A percentile compares a stretch with the other conserved stretches of the same genome.
Conservation (phyloP, 1,284 basidiomycete genomes). For the Psilocybe mexicana region DNA sequence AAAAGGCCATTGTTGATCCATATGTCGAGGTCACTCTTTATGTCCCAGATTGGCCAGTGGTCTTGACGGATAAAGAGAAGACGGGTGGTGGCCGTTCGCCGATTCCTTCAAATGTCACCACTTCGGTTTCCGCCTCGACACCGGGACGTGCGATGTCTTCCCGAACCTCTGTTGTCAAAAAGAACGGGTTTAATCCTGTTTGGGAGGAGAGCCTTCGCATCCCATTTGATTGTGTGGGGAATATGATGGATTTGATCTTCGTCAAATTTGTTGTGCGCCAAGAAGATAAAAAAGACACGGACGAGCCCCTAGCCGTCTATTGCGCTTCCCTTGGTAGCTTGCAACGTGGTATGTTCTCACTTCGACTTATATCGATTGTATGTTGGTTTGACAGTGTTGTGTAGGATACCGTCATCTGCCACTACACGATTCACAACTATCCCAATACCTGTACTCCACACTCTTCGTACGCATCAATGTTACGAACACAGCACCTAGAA, state of each 20-base stretch:
- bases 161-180: constrained; percentile 67
- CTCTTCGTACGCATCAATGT: constrained; percentile 72
- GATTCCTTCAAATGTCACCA: not conserved
- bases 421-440: constrained; percentile 79
- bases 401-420: constrained; percentile 87
- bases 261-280: constrained; percentile 77
- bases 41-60: constrained; percentile 66
- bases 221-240: constrained; percentile 73
- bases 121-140: constrained; percentile 18
- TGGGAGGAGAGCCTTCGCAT: constrained; percentile 79
- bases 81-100: not conserved
- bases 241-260: constrained; percentile 83
- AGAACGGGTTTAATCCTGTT: constrained; percentile 88
- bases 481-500: not conserved
- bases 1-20: constrained; percentile 67
- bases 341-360: constrained; percentile 57
- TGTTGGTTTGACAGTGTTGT: not conserved
- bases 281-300: constrained; percentile 54
- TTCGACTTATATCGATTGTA: constrained; percentile 3
- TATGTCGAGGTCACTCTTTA: constrained; percentile 80
- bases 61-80: constrained; percentile 11
- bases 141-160: constrained; percentile 49
- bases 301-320: constrained; percentile 71
- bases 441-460: constrained; percentile 86
- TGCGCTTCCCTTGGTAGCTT: constrained; percentile 69